Percentiles rank a stretch among this genome's conserved stretches.
phyloP scores from a whole-genome alignment of 768 basidiomycete species.

The Auricularia sp. region DNA sequence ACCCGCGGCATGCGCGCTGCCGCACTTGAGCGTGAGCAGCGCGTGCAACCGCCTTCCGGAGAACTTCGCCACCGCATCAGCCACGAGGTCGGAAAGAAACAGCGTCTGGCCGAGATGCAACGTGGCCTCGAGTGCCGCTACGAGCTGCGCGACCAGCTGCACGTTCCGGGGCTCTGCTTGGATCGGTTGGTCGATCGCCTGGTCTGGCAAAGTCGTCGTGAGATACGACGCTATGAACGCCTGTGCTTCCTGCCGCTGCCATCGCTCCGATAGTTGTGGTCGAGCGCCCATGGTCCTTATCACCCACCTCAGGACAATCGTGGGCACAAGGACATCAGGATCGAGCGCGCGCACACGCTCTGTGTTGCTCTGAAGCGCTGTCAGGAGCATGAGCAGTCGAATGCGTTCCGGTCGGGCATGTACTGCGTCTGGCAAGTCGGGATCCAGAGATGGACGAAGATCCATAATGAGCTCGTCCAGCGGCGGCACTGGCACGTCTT shows the following conservation, averaged over 20 bases:
- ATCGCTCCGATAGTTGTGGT: conserved; percentile 38
- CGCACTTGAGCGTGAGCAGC: conserved; percentile 28
- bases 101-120: conserved; percentile 53
- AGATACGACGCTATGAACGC: conserved; percentile 48
- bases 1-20: conserved; percentile 14
- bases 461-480: conserved; percentile 38
- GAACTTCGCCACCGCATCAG: conserved; percentile 30
- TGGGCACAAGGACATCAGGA: conserved; percentile 36
- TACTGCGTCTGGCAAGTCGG: conserved; percentile 30
- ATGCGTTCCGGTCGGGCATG: conserved; percentile 39
- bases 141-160: conserved; percentile 57
- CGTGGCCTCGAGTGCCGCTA: conserved; percentile 49
- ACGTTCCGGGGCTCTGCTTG: conserved; percentile 49
- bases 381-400: conserved; percentile 47
- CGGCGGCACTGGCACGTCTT: conserved; percentile 43
- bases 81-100: conserved; percentile 33
- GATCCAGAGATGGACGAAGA: conserved; percentile 18
- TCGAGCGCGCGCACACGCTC: conserved; percentile 38
- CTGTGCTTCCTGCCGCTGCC: conserved; percentile 54
- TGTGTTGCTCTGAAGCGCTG: conserved; percentile 45
- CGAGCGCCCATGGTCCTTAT: conserved; percentile 40
- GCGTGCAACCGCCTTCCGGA: conserved; percentile 56
- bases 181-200: conserved; percentile 15
- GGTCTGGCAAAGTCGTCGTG: conserved; percentile 6
- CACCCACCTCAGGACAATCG: conserved; percentile 57